A percentile compares a stretch with the other conserved stretches of the same genome.
phyloP scores from a whole-genome alignment of 78 protist genomes.

The Goniomonas avonlea region DNA sequence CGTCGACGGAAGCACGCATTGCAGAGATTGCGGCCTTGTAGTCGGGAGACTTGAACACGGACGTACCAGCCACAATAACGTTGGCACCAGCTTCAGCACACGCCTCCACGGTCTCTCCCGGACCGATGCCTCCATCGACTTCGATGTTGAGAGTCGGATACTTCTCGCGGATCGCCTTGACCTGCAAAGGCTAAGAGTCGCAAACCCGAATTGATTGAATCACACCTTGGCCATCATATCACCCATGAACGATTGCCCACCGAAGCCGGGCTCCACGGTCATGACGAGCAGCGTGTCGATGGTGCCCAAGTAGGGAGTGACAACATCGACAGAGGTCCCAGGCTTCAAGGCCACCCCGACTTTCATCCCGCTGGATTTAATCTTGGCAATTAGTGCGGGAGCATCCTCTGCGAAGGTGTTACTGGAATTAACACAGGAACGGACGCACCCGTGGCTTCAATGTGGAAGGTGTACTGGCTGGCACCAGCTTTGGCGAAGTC shows the following conservation, averaged over 20 bases:
- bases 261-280: slow-evolving; percentile 99
- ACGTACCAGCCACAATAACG: slow-evolving; percentile 90
- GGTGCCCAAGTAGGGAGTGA: neutral
- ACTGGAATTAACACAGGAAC: neutral
- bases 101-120: slow-evolving; percentile 74
- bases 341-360: slow-evolving; percentile 85
- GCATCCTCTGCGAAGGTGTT: neutral
- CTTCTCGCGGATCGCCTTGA: slow-evolving; percentile 26
- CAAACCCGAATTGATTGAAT: neutral
- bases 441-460: slow-evolving; percentile 87
- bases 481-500: slow-evolving; percentile 82
- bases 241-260: slow-evolving; percentile 93
- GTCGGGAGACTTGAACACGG: slow-evolving; percentile 60
- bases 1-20: too few relatives aligned
- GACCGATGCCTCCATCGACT: slow-evolving; percentile 95
- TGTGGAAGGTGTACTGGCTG: slow-evolving; percentile 82
- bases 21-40: too few relatives aligned
- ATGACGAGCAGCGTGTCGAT: slow-evolving; percentile 88
- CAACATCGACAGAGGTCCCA: slow-evolving; percentile 62
- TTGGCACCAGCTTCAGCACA: slow-evolving; percentile 80
- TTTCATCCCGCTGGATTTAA: slow-evolving; percentile 70
- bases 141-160: slow-evolving; percentile 83
- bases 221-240: slow-evolving; percentile 88
- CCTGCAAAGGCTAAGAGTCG: neutral
- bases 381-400: neutral